Evolutionary conservation across 768 basidiomycete genomes (phyloP).

Genomic region (Leccinum obscurum): DNA sequence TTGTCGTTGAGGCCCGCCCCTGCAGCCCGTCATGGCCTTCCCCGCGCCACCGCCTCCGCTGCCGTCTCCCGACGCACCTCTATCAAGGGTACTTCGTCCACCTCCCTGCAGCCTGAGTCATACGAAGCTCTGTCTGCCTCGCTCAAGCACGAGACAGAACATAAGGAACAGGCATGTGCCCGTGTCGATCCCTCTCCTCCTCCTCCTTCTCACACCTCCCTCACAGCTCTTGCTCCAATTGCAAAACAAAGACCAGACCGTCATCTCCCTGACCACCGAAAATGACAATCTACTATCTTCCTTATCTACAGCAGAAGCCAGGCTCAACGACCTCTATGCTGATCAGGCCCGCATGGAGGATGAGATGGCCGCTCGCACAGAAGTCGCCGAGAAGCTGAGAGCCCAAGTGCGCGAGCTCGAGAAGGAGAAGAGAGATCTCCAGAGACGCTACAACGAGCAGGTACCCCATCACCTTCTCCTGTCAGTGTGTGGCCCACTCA

Average conservation of each 20-base stretch:
- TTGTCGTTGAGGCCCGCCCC: constrained; percentile 48
- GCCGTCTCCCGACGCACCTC: constrained; percentile 51
- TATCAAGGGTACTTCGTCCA: constrained; percentile 43
- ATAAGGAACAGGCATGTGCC: constrained; percentile 70
- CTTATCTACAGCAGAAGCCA: constrained; percentile 66
- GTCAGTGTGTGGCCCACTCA: constrained; percentile 16
- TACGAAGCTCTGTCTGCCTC: constrained; percentile 59
- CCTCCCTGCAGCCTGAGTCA: constrained; percentile 43
- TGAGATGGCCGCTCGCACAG: constrained; percentile 78
- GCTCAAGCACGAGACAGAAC: constrained; percentile 75
- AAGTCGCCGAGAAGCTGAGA: constrained; percentile 80
- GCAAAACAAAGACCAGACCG: constrained; percentile 76
- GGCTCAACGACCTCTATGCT: constrained; percentile 74
- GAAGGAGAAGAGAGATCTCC: constrained; percentile 82
- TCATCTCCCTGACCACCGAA: constrained; percentile 59
- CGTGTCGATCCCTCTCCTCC: constrained; percentile 6
- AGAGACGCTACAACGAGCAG: constrained; percentile 87
- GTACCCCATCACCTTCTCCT: constrained; percentile 36
- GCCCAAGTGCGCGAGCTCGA: constrained; percentile 82
- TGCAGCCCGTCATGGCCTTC: constrained; percentile 50
- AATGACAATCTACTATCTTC: constrained; percentile 65
- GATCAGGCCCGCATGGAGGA: constrained; percentile 82
- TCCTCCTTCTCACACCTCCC: constrained; percentile 12
- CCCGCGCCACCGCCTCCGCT: constrained; percentile 52
- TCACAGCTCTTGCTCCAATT: constrained; percentile 72